A percentile compares a stretch with the other conserved stretches of the same genome.
Evolutionary conservation across 179 eudicot species (phyloP).

Genomic region (Silene coronaria): DNA sequence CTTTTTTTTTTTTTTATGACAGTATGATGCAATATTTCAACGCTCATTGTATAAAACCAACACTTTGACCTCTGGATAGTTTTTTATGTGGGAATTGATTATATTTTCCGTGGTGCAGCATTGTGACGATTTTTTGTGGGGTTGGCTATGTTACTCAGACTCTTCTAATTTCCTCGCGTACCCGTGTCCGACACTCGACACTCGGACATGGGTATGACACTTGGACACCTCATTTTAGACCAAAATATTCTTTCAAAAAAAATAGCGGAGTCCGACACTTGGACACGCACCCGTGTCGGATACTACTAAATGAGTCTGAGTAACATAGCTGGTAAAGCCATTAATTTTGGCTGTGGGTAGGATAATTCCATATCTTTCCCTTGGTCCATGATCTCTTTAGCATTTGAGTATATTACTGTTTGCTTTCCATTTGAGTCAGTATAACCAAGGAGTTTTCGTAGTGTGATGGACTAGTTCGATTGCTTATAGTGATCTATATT

Average conservation of each 20-base stretch:
- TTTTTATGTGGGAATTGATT: background rate
- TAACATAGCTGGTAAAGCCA: background rate
- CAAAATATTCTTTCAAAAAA: no score
- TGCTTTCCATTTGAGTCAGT: background rate
- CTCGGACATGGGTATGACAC: no score
- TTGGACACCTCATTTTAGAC: no score
- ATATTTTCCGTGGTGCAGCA: no score
- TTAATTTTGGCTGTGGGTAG: background rate
- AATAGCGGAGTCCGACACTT: no score
- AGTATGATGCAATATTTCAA: background rate
- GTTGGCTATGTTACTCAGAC: no score
- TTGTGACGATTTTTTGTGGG: background rate
- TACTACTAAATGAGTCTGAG: no score
- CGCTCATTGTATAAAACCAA: background rate
- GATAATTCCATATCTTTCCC: background rate
- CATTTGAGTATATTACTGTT: background rate
- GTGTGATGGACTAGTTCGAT: background rate
- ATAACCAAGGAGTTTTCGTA: conserved; percentile 5
- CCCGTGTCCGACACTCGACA: no score
- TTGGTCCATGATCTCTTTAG: background rate
- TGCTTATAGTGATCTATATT: background rate
- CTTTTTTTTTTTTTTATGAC: background rate
- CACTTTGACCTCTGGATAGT: background rate
- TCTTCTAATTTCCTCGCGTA: no score
- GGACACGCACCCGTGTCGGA: no score